Percentiles rank a stretch among this genome's conserved stretches.
These are phyloP conservation scores for Neurospora sp. DNA, from an alignment of 495 filamentous ascomycete genomes.

Conservation along the genomic window DNA sequence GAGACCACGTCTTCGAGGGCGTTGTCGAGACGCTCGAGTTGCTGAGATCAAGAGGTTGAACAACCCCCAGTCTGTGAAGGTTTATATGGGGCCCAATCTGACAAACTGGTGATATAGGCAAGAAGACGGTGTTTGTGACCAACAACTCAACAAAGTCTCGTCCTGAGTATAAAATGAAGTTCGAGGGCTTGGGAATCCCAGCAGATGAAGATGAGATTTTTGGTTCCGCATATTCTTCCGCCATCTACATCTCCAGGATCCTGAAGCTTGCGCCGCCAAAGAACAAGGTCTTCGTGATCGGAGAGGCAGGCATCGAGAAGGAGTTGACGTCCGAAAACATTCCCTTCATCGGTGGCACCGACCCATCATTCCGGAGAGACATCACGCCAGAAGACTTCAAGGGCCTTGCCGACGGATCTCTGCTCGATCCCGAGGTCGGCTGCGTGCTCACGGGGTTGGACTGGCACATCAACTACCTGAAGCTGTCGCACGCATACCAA, in stretches of 20 bases:
- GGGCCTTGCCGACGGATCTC: conserved; percentile 59
- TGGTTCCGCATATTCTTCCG: conserved; percentile 85
- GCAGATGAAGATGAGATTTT: conserved; percentile 82
- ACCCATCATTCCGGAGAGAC: conserved; percentile 63
- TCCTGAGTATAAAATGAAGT: conserved; percentile 81
- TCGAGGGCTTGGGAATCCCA: conserved; percentile 72
- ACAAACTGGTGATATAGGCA: conserved; percentile 43
- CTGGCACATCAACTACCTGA: conserved; percentile 89
- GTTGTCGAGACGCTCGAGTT: conserved; percentile 74
- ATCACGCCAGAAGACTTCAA: conserved; percentile 72
- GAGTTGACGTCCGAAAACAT: conserved; percentile 72
- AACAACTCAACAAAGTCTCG: conserved; percentile 99
- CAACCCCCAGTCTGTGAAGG: neutral
- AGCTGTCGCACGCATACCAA: conserved; percentile 71
- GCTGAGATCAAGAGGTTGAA: conserved; percentile 64
- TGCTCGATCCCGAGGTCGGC: conserved; percentile 78
- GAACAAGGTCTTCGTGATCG: conserved; percentile 88
- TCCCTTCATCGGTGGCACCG: conserved; percentile 78
- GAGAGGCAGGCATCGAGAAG: conserved; percentile 83
- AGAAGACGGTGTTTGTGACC: conserved; percentile 90
- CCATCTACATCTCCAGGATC: conserved; percentile 93
- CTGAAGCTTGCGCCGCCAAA: conserved; percentile 62
- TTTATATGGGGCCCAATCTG: conserved; percentile 3
- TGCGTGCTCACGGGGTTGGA: conserved; percentile 85
- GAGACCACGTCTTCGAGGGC: conserved; percentile 75